phyloP scores from a whole-genome alignment of 2,329 filamentous ascomycete genomes.

The Ophiostoma ulmi region DNA sequence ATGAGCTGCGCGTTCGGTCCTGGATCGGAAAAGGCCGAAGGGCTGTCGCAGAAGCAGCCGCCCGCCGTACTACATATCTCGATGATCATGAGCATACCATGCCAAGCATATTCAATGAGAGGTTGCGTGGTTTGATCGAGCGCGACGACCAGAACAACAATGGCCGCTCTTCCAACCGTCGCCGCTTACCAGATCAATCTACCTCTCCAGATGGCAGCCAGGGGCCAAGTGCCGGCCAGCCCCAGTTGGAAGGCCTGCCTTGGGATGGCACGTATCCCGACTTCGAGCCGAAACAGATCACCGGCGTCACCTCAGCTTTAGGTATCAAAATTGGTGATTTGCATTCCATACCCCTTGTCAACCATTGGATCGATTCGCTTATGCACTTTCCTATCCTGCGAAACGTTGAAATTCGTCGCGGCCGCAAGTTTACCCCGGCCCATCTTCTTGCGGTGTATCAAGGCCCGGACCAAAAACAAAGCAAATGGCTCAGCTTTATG shows the following conservation, averaged over 20 bases:
- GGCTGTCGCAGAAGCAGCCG: not conserved
- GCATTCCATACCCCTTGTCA: conserved; percentile 35
- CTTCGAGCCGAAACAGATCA: not conserved
- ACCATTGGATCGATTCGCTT: conserved; percentile 39
- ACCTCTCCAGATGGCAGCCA: not conserved
- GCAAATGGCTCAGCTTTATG: conserved; percentile 46
- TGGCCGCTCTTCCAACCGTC: not conserved
- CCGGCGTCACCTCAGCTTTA: not conserved
- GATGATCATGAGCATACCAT: not conserved
- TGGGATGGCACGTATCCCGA: not conserved
- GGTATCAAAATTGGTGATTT: not conserved
- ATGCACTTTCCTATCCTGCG: conserved; percentile 38
- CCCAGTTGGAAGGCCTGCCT: not conserved
- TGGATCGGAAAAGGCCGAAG: conserved; percentile 21
- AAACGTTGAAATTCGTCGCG: conserved; percentile 40
- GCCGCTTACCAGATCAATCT: not conserved
- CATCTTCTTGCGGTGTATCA: conserved; percentile 41
- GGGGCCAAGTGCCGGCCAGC: not conserved
- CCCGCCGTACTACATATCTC: not conserved
- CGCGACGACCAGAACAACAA: not conserved
- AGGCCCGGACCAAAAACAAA: conserved; percentile 37
- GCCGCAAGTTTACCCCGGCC: conserved; percentile 39
- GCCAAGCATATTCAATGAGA: not conserved
- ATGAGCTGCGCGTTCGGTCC: conserved; percentile 21
- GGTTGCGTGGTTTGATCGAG: not conserved